Percentiles rank a stretch among this genome's conserved stretches.
Conservation (phyloP, 2,329 filamentous ascomycete species). For the Hymenoscyphus fraxineus region DNA sequence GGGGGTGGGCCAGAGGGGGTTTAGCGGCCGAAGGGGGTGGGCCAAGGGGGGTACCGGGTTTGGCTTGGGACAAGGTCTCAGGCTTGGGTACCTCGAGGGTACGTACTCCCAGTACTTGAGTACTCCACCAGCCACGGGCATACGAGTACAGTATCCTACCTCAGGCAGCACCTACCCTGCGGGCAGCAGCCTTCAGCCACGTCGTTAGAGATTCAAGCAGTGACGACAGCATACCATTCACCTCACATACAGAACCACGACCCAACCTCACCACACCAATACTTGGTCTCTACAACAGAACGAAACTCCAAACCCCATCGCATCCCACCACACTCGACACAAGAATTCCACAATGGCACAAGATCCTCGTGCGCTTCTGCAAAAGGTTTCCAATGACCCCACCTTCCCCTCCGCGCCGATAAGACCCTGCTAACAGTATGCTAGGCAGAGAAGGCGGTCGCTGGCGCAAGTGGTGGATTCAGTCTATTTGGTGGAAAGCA, state of each 20-base stretch:
- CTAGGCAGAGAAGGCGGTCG: slow-evolving; percentile 81
- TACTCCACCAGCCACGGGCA: too few relatives aligned
- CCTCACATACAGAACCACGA: background rate
- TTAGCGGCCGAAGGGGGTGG: too few relatives aligned
- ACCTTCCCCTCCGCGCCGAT: slow-evolving; percentile 18
- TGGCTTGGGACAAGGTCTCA: too few relatives aligned
- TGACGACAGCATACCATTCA: background rate
- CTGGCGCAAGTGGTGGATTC: slow-evolving; percentile 75
- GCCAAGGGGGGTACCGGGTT: too few relatives aligned
- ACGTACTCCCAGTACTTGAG: too few relatives aligned
- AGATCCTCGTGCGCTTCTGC: slow-evolving; percentile 73
- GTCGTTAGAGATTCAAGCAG: background rate
- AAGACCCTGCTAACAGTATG: slow-evolving; percentile 18
- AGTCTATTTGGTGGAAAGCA: slow-evolving; percentile 82
- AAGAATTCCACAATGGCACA: slow-evolving; percentile 54
- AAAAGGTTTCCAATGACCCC: slow-evolving; percentile 57
- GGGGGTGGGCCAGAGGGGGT: too few relatives aligned
- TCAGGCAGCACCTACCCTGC: slow-evolving; percentile 1
- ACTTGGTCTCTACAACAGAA: background rate
- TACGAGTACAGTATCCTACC: background rate
- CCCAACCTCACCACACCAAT: background rate
- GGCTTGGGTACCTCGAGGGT: too few relatives aligned
- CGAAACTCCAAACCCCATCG: background rate
- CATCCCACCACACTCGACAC: background rate
- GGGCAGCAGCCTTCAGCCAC: background rate